Evolutionary conservation across 1,284 basidiomycete species (phyloP).

Genomic region (Leccinum ponderosum): DNA sequence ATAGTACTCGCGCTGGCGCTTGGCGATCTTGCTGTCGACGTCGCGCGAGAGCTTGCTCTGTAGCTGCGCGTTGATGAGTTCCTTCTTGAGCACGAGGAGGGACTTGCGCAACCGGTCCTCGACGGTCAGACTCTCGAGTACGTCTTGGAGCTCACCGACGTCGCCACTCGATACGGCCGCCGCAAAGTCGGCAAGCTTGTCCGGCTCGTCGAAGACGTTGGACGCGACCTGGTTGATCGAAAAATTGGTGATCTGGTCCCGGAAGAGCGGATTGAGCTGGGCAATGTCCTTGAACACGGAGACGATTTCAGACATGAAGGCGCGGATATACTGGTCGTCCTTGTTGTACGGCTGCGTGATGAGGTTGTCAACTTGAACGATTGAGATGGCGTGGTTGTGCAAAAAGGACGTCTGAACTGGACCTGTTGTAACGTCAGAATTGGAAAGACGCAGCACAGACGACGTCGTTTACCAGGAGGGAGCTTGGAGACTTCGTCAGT

Average conservation of each 20-base stretch:
- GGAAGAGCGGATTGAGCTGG: slow-evolving; percentile 95
- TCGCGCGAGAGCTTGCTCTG: slow-evolving; percentile 95
- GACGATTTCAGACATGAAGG: slow-evolving; percentile 96
- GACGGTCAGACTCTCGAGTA: slow-evolving; percentile 85
- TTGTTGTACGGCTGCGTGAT: slow-evolving; percentile 84
- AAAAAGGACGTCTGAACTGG: slow-evolving; percentile 89
- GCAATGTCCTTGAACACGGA: slow-evolving; percentile 99
- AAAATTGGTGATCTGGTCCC: slow-evolving; percentile 98
- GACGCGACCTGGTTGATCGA: slow-evolving; percentile 93
- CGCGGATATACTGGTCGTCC: slow-evolving; percentile 92
- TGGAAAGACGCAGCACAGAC: neutral
- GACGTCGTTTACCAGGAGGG: slow-evolving; percentile 16
- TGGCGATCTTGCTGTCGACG: slow-evolving; percentile 96
- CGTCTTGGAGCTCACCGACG: slow-evolving; percentile 90
- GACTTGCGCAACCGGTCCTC: slow-evolving; percentile 92
- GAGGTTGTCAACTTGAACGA: slow-evolving; percentile 90
- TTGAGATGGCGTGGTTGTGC: slow-evolving; percentile 85
- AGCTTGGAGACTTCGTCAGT: slow-evolving; percentile 32
- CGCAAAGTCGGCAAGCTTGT: slow-evolving; percentile 97
- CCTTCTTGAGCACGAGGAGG: slow-evolving; percentile 94
- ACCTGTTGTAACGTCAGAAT: slow-evolving; percentile 34
- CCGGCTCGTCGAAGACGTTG: slow-evolving; percentile 98
- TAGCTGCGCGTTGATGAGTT: slow-evolving; percentile 95
- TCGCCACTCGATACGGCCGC: slow-evolving; percentile 95
- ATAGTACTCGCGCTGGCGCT: slow-evolving; percentile 96